These are phyloP conservation scores for Leavenworthia alabamica DNA, from an alignment of 345 rosid genomes.

Conservation along the genomic window DNA sequence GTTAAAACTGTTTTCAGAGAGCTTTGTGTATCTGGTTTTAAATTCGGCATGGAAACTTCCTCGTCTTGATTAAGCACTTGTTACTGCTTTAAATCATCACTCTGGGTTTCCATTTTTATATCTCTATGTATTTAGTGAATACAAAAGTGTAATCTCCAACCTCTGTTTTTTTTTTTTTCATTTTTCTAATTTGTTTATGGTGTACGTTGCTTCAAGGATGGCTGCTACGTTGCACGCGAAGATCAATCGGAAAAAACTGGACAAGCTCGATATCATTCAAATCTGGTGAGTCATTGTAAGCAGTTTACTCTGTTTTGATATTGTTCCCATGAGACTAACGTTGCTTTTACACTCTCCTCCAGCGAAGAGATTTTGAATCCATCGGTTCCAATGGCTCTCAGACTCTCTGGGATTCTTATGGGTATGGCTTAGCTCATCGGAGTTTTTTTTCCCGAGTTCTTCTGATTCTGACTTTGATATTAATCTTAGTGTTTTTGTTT, in stretches of 20 bases:
- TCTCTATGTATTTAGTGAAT: neutral
- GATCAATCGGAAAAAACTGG: slow-evolving; percentile 64
- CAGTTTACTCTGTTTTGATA: neutral
- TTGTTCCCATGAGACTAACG: neutral
- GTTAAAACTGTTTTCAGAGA: neutral
- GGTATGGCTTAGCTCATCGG: slow-evolving; percentile 35
- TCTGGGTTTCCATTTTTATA: neutral
- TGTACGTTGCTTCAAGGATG: slow-evolving; percentile 45
- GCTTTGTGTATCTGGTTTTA: neutral
- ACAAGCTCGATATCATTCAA: slow-evolving; percentile 60
- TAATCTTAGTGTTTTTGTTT: neutral
- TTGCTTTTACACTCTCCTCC: slow-evolving; percentile 17
- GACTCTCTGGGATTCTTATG: slow-evolving; percentile 91
- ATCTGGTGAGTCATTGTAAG: slow-evolving; percentile 46
- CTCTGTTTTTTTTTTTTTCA: neutral
- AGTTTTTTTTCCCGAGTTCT: neutral
- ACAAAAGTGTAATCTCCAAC: neutral
- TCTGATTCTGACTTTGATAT: slow-evolving; percentile 6
- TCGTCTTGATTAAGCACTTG: slow-evolving; percentile 9
- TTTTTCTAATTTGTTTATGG: neutral
- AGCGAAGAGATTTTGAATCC: slow-evolving; percentile 94
- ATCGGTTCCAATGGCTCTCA: slow-evolving; percentile 82
- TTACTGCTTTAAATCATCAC: neutral
- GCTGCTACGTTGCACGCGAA: slow-evolving; percentile 87
- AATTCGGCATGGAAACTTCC: neutral